These are phyloP conservation scores for Cladosporium sp. DNA, from an alignment of 2,329 filamentous ascomycete genomes.

Conservation along the genomic window DNA sequence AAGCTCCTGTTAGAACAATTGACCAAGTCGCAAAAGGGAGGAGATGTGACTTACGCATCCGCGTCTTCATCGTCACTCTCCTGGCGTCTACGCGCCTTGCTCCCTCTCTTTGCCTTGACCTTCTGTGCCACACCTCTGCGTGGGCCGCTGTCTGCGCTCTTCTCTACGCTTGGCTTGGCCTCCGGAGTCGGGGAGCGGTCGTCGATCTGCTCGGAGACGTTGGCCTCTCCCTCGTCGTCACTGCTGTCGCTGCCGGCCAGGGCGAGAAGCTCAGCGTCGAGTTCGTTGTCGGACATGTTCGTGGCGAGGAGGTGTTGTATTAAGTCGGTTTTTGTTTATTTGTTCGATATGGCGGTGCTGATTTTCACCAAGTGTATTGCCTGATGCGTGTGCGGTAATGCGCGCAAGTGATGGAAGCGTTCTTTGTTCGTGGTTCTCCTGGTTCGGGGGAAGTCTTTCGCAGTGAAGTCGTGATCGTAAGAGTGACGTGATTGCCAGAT, in stretches of 20 bases:
- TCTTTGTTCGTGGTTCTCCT: conserved; percentile 4
- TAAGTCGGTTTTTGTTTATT: background rate
- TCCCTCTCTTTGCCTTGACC: conserved; percentile 35
- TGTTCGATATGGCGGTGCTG: background rate
- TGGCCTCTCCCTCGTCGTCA: conserved; percentile 44
- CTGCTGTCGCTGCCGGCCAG: conserved; percentile 67
- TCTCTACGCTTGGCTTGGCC: conserved; percentile 35
- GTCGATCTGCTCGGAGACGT: conserved; percentile 52
- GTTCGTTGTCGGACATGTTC: conserved; percentile 47
- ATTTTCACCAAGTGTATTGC: background rate
- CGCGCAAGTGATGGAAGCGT: background rate
- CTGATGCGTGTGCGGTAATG: background rate
- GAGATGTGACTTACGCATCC: conserved; percentile 64
- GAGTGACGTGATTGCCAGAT: background rate
- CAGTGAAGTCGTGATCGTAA: background rate
- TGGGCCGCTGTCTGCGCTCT: conserved; percentile 27
- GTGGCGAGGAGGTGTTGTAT: background rate
- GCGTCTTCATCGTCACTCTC: conserved; percentile 64
- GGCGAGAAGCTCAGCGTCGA: conserved; percentile 90
- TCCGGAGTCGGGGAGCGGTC: conserved; percentile 52
- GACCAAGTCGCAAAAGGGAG: conserved; percentile 1
- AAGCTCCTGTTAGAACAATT: conserved; percentile 6
- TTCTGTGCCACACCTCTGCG: conserved; percentile 43
- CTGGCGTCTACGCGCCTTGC: conserved; percentile 44
- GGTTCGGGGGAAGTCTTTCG: background rate